Conservation (phyloP, 768 basidiomycete species). For the Leccinum arenicola region DNA sequence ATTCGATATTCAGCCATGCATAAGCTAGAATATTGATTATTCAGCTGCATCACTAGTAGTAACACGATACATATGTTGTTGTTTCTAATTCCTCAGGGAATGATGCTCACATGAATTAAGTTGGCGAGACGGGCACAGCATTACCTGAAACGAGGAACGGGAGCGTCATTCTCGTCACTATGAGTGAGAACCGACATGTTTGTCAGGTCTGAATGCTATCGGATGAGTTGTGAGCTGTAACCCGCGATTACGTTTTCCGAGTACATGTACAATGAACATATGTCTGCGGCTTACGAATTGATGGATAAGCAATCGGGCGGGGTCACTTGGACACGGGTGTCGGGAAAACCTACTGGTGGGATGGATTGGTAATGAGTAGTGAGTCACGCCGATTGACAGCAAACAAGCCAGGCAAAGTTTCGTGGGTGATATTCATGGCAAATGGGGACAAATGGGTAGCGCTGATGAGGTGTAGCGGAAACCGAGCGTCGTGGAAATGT, state of each 20-base stretch:
- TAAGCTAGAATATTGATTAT: background rate
- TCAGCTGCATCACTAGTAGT: background rate
- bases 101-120: background rate
- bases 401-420: background rate
- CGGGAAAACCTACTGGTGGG: background rate
- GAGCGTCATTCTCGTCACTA: conserved; percentile 5
- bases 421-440: background rate
- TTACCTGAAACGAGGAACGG: background rate
- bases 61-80: background rate
- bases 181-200: conserved; percentile 1
- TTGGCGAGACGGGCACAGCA: background rate
- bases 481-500: conserved; percentile 21
- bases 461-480: background rate
- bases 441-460: background rate
- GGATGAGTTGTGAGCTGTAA: background rate
- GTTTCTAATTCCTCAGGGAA: background rate
- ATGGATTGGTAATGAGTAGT: background rate
- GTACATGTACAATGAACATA: background rate
- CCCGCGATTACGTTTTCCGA: background rate
- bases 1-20: background rate
- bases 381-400: background rate
- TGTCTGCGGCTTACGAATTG: background rate
- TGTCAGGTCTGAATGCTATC: conserved; percentile 18
- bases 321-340: background rate
- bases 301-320: background rate